A percentile compares a stretch with the other conserved stretches of the same genome.
These are phyloP conservation scores for Saccharomyces eubayanus DNA, from an alignment of 805 yeast species.

Conservation along the genomic window DNA sequence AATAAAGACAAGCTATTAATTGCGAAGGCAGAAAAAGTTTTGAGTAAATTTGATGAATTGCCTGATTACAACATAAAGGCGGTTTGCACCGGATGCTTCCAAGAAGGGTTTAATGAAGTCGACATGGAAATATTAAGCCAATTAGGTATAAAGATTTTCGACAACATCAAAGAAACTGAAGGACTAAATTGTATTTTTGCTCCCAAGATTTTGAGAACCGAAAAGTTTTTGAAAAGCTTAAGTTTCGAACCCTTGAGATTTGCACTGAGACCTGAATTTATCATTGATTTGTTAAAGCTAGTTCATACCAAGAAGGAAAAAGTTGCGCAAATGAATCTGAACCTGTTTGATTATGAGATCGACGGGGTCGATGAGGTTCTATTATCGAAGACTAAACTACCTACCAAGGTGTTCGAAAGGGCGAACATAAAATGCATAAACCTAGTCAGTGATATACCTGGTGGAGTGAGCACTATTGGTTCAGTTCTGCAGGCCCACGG, in stretches of 20 bases:
- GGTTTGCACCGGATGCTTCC: constrained; percentile 56
- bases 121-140: constrained; percentile 38
- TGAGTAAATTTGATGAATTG: constrained; percentile 7
- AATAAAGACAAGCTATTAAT: constrained; percentile 26
- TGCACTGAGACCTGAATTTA: constrained; percentile 48
- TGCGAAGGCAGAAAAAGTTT: constrained; percentile 13
- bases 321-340: constrained; percentile 8
- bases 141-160: constrained; percentile 50
- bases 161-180: constrained; percentile 18
- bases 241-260: constrained; percentile 43
- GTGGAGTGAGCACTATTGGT: constrained; percentile 21
- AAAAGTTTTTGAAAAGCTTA: constrained; percentile 69
- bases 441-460: constrained; percentile 22
- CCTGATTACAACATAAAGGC: constrained; percentile 37
- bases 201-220: constrained; percentile 77
- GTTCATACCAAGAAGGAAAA: constrained; percentile 8
- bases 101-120: constrained; percentile 35
- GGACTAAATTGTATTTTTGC: constrained; percentile 55
- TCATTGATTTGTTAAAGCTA: constrained; percentile 39
- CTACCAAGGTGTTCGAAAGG: constrained; percentile 22
- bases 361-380: constrained; percentile 28
- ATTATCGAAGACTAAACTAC: constrained; percentile 10
- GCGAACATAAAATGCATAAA: constrained; percentile 17
- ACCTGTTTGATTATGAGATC: constrained; percentile 26
- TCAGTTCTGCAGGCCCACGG: constrained; percentile 25